Percentiles rank a stretch among this genome's conserved stretches.
phyloP scores from a whole-genome alignment of 2,329 filamentous ascomycete species.

The Ophiocordyceps camponoti-floridani region DNA sequence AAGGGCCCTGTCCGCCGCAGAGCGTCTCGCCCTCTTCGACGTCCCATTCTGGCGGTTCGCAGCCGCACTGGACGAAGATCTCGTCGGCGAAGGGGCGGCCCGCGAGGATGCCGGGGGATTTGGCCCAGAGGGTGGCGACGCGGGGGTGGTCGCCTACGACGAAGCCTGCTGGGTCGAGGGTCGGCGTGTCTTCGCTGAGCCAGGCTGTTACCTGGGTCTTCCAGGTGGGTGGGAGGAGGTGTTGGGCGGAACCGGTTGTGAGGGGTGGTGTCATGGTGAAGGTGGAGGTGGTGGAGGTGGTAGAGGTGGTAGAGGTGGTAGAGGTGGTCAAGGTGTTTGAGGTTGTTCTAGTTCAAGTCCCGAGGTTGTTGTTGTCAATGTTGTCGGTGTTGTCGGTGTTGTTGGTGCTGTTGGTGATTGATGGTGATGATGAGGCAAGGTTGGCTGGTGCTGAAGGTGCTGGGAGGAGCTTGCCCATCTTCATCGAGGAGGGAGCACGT shows the following conservation, averaged over 20 bases:
- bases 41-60: constrained; percentile 55
- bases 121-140: constrained; percentile 49
- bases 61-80: constrained; percentile 77
- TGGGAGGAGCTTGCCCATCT: too few relatives aligned
- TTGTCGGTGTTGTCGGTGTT: too few relatives aligned
- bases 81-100: constrained; percentile 92
- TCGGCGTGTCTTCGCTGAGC: constrained; percentile 92
- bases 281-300: too few relatives aligned
- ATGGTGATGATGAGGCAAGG: too few relatives aligned
- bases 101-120: constrained; percentile 65
- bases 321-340: too few relatives aligned
- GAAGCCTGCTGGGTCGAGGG: constrained; percentile 93
- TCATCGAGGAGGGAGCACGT: too few relatives aligned
- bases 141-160: constrained; percentile 62
- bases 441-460: too few relatives aligned
- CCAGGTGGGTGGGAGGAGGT: constrained; percentile 74
- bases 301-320: too few relatives aligned
- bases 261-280: not conserved
- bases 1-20: constrained; percentile 12
- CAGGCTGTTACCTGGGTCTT: constrained; percentile 65
- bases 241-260: constrained; percentile 14
- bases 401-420: too few relatives aligned
- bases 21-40: constrained; percentile 48
- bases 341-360: too few relatives aligned
- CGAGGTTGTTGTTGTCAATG: too few relatives aligned